Base-by-base conservation (phyloP, 345 rosid species). In the Microthlaspi erraticum region DNA sequence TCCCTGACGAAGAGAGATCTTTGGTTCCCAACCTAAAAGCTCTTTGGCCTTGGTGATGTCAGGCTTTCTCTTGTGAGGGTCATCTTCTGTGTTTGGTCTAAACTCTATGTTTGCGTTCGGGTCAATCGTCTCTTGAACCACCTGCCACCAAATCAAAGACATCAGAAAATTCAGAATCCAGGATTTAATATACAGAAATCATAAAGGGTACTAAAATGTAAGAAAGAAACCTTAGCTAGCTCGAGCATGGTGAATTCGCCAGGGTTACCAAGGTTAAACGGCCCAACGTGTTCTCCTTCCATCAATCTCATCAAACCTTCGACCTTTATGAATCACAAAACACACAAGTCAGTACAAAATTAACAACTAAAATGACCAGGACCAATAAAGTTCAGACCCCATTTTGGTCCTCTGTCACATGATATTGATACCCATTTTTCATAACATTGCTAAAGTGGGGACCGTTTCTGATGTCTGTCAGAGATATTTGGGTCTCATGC, bases 201-300 rank as follows among this genome's bases (percentile, higher is more conserved):
- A 36, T 26, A 20, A 45, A 60, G 12, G 16, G n/a, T 52, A 53
- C 2, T 55, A 19, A 23, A 19, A 23, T 13, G 32, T 20, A 33
- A 43, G 44, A 64, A 50, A 16, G 41, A 51, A 44, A 92, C 98
- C 96, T 91, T 70, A 10, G 99, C 99, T 3, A 94, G 98, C 72
- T 91, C 98, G 62, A 94, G 92, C 99, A 95, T 95, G 75, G 99
- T 95, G 81, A 95, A 95, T 90, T 95, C 99, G 48, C 99, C 99
- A 0, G 99, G 99, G 75, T 95, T 95, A 34, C 99, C 99, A 26
- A 95, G 96, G 79, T 95, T 95, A 78, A 95, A 94, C 45, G 98
- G 99, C 3, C 97, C 99, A 5, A 91, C 96, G 19, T 91, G 95
- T 46, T 94, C 93, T 9, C 99, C 92, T 83, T 94, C 99, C 99